Evolutionary conservation across 2,329 filamentous ascomycete species (phyloP).

Genomic region (Coniella lustricola): DNA sequence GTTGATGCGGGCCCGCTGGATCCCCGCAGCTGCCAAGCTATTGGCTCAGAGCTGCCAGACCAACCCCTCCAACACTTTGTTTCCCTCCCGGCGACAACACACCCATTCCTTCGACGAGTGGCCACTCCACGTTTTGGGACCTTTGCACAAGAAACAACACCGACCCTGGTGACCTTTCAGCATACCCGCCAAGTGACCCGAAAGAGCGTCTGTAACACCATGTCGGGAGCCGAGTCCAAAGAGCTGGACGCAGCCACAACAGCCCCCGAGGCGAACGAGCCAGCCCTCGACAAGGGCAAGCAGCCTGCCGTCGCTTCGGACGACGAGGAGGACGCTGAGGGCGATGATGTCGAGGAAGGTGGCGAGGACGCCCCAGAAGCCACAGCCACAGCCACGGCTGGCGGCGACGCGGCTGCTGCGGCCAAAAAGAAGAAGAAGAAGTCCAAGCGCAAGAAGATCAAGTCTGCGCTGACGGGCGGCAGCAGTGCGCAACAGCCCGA

Average conservation of each 20-base stretch:
- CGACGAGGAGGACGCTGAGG: constrained; percentile 37
- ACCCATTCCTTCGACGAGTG: no score
- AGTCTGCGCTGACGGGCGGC: constrained; percentile 33
- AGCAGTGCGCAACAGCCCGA: constrained; percentile 20
- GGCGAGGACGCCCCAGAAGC: constrained; percentile 29
- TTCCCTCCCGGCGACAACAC: no score
- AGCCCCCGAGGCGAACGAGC: constrained; percentile 32
- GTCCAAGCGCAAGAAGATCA: constrained; percentile 57
- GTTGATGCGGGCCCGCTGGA: no score
- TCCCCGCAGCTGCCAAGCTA: no score
- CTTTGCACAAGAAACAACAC: no score
- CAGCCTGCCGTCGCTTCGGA: constrained; percentile 39
- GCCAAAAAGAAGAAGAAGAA: constrained; percentile 58
- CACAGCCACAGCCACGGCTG: constrained; percentile 30
- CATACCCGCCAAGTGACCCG: not conserved
- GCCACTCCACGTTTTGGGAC: no score
- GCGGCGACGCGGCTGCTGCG: constrained; percentile 25
- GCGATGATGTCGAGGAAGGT: constrained; percentile 30
- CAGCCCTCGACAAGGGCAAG: constrained; percentile 35
- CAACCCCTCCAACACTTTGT: no score
- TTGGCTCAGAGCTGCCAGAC: no score
- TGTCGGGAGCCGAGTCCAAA: constrained; percentile 57
- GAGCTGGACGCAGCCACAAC: constrained; percentile 47
- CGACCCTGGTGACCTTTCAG: no score
- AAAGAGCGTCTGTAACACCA: constrained; percentile 19